Conservation (phyloP, 139 green algal genomes). For the Tetraselmis chui region DNA sequence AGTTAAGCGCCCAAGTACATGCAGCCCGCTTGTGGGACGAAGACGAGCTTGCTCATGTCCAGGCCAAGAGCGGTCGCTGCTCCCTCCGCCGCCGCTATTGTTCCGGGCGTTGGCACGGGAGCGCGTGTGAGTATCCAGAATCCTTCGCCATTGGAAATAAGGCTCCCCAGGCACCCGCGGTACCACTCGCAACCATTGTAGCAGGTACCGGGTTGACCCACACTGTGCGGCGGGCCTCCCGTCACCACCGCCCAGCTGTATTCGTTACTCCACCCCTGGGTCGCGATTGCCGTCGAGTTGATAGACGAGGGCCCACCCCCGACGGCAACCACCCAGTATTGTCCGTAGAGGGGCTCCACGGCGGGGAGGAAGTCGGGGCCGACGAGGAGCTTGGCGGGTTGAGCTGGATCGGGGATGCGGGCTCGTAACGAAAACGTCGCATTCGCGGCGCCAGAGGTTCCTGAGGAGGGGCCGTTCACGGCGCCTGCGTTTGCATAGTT, state of each 20-base stretch:
- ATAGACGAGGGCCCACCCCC: background rate
- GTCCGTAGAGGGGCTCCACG: background rate
- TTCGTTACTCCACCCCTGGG: too few relatives aligned
- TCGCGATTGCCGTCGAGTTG: too few relatives aligned
- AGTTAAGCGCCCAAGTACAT: background rate
- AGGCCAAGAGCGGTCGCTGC: background rate
- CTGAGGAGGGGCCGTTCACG: background rate
- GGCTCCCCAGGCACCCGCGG: background rate
- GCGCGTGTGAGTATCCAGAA: background rate
- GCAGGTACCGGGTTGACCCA: background rate
- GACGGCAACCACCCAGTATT: background rate
- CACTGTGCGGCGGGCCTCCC: too few relatives aligned
- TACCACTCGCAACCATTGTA: background rate
- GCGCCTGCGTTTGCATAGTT: background rate
- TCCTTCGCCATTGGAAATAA: background rate
- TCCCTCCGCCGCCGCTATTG: background rate
- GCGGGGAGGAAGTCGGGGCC: background rate
- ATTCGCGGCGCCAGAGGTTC: background rate
- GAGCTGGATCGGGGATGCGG: background rate
- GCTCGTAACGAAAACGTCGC: background rate
- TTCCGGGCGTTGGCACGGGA: background rate
- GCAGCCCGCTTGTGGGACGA: background rate
- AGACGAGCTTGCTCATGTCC: background rate
- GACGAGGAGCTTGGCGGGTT: background rate
- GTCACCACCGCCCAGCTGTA: background rate